phyloP scores from a whole-genome alignment of 2,329 filamentous ascomycete genomes.

The Cordyceps fumosorosea region DNA sequence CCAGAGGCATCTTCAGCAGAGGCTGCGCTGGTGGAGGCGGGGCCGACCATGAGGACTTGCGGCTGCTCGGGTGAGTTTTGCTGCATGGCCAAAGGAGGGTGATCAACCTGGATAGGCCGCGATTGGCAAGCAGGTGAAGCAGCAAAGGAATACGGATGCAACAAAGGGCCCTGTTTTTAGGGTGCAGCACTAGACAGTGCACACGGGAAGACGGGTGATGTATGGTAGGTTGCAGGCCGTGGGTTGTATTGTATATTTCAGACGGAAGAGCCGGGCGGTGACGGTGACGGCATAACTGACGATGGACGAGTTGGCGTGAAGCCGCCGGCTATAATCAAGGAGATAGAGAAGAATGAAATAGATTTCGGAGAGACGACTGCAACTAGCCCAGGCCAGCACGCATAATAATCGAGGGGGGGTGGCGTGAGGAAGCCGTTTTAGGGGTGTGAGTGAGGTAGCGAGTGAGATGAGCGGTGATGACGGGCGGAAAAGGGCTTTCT shows the following conservation, averaged over 20 bases:
- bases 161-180: constrained; percentile 8
- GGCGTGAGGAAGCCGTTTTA: not conserved
- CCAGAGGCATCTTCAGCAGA: constrained; percentile 12
- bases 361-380: not conserved
- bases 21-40: not conserved
- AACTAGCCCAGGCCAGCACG: constrained; percentile 10
- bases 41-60: constrained; percentile 6
- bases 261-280: not conserved
- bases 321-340: not conserved
- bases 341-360: not conserved
- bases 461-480: not conserved
- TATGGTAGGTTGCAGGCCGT: not conserved
- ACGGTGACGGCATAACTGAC: not conserved
- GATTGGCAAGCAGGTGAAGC: not conserved
- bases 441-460: not conserved
- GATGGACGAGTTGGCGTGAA: not conserved
- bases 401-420: not conserved
- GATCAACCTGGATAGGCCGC: not conserved
- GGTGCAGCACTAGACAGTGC: constrained; percentile 8
- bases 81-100: constrained; percentile 3
- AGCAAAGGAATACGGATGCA: not conserved
- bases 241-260: not conserved
- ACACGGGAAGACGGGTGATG: not conserved
- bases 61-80: not conserved
- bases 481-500: not conserved